Conservation (phyloP, 345 rosid species). For the Boechera retrofracta region DNA sequence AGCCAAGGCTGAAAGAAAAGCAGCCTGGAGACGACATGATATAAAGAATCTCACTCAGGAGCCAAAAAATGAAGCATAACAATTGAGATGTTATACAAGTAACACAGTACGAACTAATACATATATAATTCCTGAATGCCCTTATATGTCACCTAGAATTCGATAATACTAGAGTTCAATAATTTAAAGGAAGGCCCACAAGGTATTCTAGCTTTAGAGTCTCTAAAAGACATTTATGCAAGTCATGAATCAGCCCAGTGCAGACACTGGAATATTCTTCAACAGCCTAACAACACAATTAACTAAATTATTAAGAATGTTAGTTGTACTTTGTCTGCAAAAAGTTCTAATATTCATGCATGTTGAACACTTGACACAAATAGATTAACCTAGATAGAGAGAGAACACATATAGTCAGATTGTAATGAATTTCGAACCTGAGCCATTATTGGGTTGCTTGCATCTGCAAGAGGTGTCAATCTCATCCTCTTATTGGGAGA, state of each 20-base stretch:
- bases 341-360: neutral
- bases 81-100: neutral
- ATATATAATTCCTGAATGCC: neutral
- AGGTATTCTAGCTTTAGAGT: neutral
- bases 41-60: slow-evolving; percentile 14
- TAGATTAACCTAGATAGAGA: neutral
- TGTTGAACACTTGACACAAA: neutral
- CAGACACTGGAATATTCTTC: neutral
- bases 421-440: slow-evolving; percentile 58
- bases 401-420: neutral
- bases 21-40: slow-evolving; percentile 61
- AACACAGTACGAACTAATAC: neutral
- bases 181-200: neutral
- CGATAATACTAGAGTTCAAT: neutral
- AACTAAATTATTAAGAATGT: neutral
- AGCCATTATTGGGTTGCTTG: slow-evolving; percentile 98
- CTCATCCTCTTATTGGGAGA: slow-evolving; percentile 61
- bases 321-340: neutral
- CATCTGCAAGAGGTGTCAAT: slow-evolving; percentile 88
- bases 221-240: neutral
- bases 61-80: slow-evolving; percentile 4
- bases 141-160: neutral
- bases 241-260: neutral
- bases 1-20: slow-evolving; percentile 88
- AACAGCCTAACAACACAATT: neutral